A percentile compares a stretch with the other conserved stretches of the same genome.
phyloP scores from a whole-genome alignment of 371 early-diverging fungal genomes.

The Circinella umbellata region DNA sequence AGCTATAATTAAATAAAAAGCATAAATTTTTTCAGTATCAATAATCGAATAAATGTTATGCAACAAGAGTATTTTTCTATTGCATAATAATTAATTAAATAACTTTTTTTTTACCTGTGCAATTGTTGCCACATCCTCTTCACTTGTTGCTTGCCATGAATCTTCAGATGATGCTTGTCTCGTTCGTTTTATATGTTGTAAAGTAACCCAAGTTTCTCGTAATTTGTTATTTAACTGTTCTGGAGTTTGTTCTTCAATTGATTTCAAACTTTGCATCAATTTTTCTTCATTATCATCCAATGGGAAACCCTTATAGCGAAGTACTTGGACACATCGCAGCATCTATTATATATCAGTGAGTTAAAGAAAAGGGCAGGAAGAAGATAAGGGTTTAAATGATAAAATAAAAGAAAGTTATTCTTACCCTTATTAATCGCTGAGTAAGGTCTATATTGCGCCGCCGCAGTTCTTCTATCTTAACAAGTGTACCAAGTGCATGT shows the following conservation, averaged over 20 bases:
- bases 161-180: slow-evolving; percentile 9
- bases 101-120: slow-evolving; percentile 20
- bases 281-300: slow-evolving; percentile 23
- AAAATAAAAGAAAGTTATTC: background rate
- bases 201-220: slow-evolving; percentile 11
- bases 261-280: slow-evolving; percentile 19
- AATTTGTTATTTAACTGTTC: slow-evolving; percentile 21
- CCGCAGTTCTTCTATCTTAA: slow-evolving; percentile 45
- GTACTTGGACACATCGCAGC: slow-evolving; percentile 26
- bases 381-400: too few species aligned
- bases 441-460: slow-evolving; percentile 28
- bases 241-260: slow-evolving; percentile 16
- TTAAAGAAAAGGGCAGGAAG: background rate
- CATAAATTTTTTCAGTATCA: background rate
- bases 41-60: too few species aligned
- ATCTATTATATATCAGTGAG: slow-evolving; percentile 12
- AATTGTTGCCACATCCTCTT: slow-evolving; percentile 19
- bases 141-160: slow-evolving; percentile 21
- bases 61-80: background rate
- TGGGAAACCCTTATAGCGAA: slow-evolving; percentile 34
- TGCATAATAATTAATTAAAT: too few species aligned
- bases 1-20: background rate
- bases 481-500: slow-evolving; percentile 32
- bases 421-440: slow-evolving; percentile 26
- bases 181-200: slow-evolving; percentile 17